Evolutionary conservation across 2,329 filamentous ascomycete genomes (phyloP).

Genomic region (Neofusicoccum sp.): DNA sequence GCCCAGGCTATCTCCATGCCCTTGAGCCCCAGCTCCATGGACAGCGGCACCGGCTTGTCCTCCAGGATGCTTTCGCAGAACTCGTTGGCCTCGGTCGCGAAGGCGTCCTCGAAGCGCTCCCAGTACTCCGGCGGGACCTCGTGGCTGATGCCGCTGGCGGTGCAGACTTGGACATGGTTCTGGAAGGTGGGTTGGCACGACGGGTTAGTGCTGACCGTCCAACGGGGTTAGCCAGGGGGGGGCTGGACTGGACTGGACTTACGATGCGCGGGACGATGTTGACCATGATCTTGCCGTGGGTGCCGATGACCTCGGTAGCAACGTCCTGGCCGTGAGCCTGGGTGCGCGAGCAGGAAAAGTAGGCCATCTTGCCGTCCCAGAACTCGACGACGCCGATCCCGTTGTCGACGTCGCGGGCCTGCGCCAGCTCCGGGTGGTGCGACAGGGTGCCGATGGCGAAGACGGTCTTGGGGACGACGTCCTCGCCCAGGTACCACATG

Average conservation of each 20-base stretch:
- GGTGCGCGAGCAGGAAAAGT: conserved; percentile 49
- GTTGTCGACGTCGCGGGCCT: conserved; percentile 48
- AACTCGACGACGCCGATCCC: conserved; percentile 50
- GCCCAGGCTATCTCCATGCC: conserved; percentile 45
- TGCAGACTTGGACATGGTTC: conserved; percentile 38
- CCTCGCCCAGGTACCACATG: conserved; percentile 44
- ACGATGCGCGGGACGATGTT: conserved; percentile 32
- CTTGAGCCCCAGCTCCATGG: conserved; percentile 38
- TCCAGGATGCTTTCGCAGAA: conserved; percentile 42
- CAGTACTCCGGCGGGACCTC: conserved; percentile 45
- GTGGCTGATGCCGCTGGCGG: conserved; percentile 37
- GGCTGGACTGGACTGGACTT: not conserved
- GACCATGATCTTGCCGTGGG: conserved; percentile 49
- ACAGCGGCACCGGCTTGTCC: conserved; percentile 39
- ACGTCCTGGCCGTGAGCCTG: conserved; percentile 48
- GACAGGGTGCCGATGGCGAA: conserved; percentile 40
- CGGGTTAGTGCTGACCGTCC: too few relatives aligned
- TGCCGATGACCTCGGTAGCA: conserved; percentile 47
- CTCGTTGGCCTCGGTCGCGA: conserved; percentile 45
- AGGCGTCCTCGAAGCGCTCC: conserved; percentile 44
- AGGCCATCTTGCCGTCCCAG: conserved; percentile 47
- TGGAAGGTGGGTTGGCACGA: not conserved
- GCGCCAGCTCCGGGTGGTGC: conserved; percentile 42
- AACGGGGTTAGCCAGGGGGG: too few relatives aligned
- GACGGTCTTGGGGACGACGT: conserved; percentile 39